These are phyloP conservation scores for Vaucheria bursata DNA, from an alignment of 352 stramenopile species.

Conservation along the genomic window DNA sequence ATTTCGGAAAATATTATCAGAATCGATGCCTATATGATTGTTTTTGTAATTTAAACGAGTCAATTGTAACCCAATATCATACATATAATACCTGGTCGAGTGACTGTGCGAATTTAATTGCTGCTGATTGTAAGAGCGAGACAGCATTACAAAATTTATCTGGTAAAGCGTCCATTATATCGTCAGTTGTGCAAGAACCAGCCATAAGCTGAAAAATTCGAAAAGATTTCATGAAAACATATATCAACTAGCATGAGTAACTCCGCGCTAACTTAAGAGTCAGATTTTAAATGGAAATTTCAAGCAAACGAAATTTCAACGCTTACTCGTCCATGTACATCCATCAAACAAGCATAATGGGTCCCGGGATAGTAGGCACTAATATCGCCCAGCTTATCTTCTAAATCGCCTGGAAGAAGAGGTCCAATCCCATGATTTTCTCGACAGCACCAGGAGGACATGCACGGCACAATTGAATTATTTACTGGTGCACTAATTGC, in stretches of 20 bases:
- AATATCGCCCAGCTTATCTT: constrained; percentile 3
- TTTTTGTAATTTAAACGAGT: not conserved
- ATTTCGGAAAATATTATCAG: not conserved
- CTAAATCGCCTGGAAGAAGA: not conserved
- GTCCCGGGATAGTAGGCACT: not conserved
- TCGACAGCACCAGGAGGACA: constrained; percentile 12
- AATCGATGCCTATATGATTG: not conserved
- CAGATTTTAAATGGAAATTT: not conserved
- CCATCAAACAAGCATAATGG: constrained; percentile 11
- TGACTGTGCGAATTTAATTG: not conserved
- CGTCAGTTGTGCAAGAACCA: not conserved
- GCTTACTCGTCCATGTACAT: not conserved
- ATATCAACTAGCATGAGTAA: not conserved
- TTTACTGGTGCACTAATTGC: too few species aligned
- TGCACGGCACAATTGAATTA: too few species aligned
- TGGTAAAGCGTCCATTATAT: not conserved
- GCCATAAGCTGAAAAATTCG: not conserved
- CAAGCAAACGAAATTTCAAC: too few species aligned
- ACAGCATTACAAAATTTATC: constrained; percentile 2
- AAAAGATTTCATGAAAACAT: not conserved
- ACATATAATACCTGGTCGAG: constrained; percentile 2
- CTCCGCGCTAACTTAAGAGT: not conserved
- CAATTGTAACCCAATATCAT: not conserved
- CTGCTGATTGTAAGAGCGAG: not conserved
- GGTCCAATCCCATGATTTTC: not conserved